A percentile compares a stretch with the other conserved stretches of the same genome.
Evolutionary conservation across 371 early-diverging fungal genomes (phyloP).

Genomic region (Paraphysoderma sedebokerense): DNA sequence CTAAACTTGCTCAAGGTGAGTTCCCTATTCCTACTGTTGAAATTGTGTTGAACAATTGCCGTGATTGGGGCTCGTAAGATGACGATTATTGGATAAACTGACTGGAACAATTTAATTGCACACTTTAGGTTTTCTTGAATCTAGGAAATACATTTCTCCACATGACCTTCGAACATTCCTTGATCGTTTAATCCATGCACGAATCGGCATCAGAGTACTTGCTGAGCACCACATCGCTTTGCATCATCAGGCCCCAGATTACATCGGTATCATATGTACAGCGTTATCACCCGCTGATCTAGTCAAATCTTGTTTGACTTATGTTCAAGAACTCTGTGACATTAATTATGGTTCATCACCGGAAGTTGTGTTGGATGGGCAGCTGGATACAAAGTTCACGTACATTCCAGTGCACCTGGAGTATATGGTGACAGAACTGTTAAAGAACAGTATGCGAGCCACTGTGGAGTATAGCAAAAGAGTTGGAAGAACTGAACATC

Average conservation of each 20-base stretch:
- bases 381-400: constrained; percentile 54
- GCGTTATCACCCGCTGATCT: constrained; percentile 44
- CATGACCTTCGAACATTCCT: constrained; percentile 56
- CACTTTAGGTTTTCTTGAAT: constrained; percentile 54
- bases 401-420: constrained; percentile 91
- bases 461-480: constrained; percentile 58
- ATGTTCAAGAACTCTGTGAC: constrained; percentile 76
- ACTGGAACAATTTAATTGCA: no score
- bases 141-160: constrained; percentile 67
- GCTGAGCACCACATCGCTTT: constrained; percentile 87
- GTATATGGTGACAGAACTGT: constrained; percentile 78
- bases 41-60: no score
- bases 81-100: no score
- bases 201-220: constrained; percentile 85
- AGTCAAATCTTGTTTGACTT: constrained; percentile 41
- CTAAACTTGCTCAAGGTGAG: constrained; percentile 55
- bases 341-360: constrained; percentile 78
- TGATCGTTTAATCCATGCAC: constrained; percentile 77
- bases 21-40: no score
- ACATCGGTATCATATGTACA: constrained; percentile 80
- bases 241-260: constrained; percentile 33
- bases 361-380: constrained; percentile 54
- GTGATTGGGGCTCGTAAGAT: no score
- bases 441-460: constrained; percentile 84
- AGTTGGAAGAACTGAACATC: constrained; percentile 15